Conservation (phyloP, 2,329 filamentous ascomycete genomes). For the Ceratocystis diversiconidia region DNA sequence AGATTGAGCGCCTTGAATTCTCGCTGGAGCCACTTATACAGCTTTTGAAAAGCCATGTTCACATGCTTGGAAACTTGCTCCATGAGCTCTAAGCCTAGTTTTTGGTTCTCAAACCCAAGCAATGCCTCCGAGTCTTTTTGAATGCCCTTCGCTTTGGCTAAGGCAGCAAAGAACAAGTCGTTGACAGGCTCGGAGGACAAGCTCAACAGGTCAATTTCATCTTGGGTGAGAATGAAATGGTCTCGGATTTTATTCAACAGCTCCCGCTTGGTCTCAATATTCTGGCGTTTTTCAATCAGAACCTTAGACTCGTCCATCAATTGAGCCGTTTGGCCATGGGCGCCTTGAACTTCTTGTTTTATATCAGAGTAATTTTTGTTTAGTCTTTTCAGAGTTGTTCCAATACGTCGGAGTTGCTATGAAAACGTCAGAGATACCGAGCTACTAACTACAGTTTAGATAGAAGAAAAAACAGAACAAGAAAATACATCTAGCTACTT, state of each 20-base stretch:
- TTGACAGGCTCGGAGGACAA: slow-evolving; percentile 70
- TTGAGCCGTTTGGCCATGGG: slow-evolving; percentile 58
- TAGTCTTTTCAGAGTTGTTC: slow-evolving; percentile 59
- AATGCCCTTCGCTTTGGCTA: slow-evolving; percentile 72
- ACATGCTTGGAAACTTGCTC: slow-evolving; percentile 78
- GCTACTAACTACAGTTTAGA: not conserved
- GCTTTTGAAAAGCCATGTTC: slow-evolving; percentile 82
- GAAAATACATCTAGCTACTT: slow-evolving; percentile 22
- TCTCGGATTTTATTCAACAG: slow-evolving; percentile 62
- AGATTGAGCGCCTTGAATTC: slow-evolving; percentile 87
- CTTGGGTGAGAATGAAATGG: slow-evolving; percentile 74
- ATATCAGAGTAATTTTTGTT: slow-evolving; percentile 72
- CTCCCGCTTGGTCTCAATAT: slow-evolving; percentile 66
- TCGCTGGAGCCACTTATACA: slow-evolving; percentile 88
- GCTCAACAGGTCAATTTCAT: slow-evolving; percentile 62
- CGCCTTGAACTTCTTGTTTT: slow-evolving; percentile 60
- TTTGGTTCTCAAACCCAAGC: slow-evolving; percentile 79
- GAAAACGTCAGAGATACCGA: not conserved
- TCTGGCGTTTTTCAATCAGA: slow-evolving; percentile 56
- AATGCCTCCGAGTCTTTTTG: slow-evolving; percentile 78
- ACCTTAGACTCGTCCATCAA: slow-evolving; percentile 63
- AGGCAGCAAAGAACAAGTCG: slow-evolving; percentile 64
- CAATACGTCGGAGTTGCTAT: slow-evolving; percentile 77
- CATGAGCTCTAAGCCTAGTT: slow-evolving; percentile 76
- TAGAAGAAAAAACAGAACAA: not conserved